phyloP scores from a whole-genome alignment of 306 rosid species.

The Glycine latifolia region DNA sequence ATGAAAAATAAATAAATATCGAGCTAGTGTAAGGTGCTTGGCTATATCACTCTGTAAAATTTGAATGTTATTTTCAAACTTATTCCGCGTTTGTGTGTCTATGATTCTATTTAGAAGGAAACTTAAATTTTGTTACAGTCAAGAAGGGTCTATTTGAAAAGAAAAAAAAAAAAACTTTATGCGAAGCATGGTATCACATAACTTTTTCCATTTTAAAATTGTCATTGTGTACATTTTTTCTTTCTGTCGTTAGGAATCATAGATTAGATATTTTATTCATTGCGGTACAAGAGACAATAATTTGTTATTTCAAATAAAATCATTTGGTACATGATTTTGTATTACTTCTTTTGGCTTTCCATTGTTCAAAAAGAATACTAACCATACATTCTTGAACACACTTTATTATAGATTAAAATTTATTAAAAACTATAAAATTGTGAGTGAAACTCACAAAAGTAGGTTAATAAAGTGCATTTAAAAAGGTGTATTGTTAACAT shows the following conservation, averaged over 20 bases:
- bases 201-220: conserved; percentile 13
- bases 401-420: background rate
- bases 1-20: conserved; percentile 9
- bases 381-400: background rate
- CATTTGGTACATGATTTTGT: background rate
- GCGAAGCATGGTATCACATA: background rate
- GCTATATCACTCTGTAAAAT: conserved; percentile 3
- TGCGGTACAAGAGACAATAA: background rate
- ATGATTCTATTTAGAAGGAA: background rate
- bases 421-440: background rate
- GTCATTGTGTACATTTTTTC: background rate
- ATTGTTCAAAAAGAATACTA: background rate
- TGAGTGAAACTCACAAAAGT: no score
- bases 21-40: conserved; percentile 1
- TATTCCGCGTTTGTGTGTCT: background rate
- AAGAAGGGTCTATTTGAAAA: background rate
- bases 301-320: conserved; percentile 7
- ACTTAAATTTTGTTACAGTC: background rate
- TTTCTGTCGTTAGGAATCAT: background rate
- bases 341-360: background rate
- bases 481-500: background rate
- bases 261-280: background rate
- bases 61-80: background rate
- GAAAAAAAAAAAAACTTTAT: background rate
- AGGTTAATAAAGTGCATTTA: background rate